Conservation (phyloP, 129 eudicot species). For the Silybum marianum region DNA sequence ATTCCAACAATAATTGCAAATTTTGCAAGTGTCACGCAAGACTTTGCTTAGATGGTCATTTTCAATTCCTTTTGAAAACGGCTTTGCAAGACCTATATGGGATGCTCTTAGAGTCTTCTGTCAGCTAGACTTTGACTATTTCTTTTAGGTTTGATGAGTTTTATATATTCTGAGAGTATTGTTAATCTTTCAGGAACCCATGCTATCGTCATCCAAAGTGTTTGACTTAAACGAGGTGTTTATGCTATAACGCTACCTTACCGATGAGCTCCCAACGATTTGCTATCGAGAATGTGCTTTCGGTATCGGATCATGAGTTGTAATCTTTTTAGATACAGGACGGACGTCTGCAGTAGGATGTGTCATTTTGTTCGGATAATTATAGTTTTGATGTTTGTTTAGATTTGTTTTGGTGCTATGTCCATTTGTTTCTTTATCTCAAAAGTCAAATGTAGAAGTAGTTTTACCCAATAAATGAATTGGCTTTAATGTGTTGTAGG, state of each 20-base stretch:
- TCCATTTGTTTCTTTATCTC: background rate
- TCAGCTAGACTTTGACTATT: background rate
- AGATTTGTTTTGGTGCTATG: background rate
- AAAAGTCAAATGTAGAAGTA: background rate
- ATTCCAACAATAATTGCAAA: too few relatives aligned
- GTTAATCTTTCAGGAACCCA: constrained; percentile 52
- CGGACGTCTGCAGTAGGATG: background rate
- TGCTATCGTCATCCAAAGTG: constrained; percentile 52
- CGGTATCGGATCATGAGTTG: background rate
- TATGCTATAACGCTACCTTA: constrained; percentile 18
- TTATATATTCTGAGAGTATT: background rate
- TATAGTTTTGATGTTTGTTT: constrained; percentile 1
- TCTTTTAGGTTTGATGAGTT: background rate
- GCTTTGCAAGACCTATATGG: too few relatives aligned
- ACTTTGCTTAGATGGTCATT: too few relatives aligned
- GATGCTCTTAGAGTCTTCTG: background rate
- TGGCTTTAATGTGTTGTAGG: background rate
- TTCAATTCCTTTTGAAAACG: too few relatives aligned
- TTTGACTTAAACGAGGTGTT: constrained; percentile 43
- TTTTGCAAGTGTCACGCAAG: too few relatives aligned
- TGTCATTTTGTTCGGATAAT: too few relatives aligned
- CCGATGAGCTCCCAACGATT: background rate
- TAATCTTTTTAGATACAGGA: background rate
- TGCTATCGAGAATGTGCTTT: background rate
- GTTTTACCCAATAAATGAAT: background rate